These are phyloP conservation scores for Cardamine resedifolia DNA, from an alignment of 345 rosid species.

Conservation along the genomic window DNA sequence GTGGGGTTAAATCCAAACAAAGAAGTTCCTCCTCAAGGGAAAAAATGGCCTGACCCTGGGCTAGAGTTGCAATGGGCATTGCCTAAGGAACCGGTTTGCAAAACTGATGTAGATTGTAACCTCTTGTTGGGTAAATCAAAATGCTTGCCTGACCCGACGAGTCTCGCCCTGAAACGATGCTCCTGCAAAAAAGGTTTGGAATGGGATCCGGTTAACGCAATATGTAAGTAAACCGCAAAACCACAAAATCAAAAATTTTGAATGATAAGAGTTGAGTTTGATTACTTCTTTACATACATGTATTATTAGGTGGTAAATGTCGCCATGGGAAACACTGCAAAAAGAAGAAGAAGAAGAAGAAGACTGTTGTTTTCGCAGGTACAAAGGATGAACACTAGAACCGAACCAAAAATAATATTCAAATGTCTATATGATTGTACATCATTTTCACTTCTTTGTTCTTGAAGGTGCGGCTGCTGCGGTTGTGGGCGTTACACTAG, in stretches of 20 bases:
- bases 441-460: background rate
- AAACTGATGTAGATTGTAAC: slow-evolving; percentile 46
- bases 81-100: slow-evolving; percentile 58
- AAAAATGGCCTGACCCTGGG: slow-evolving; percentile 45
- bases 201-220: slow-evolving; percentile 56
- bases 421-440: background rate
- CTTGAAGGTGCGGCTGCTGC: slow-evolving; percentile 45
- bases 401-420: background rate
- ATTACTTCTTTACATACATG: slow-evolving; percentile 12
- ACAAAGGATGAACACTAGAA: background rate
- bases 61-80: slow-evolving; percentile 61
- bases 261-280: background rate
- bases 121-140: slow-evolving; percentile 45
- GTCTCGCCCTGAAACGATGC: slow-evolving; percentile 42
- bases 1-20: slow-evolving; percentile 38
- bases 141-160: slow-evolving; percentile 43
- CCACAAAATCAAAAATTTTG: background rate
- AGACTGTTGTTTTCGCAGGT: slow-evolving; percentile 50
- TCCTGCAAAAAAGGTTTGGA: slow-evolving; percentile 48
- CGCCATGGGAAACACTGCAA: slow-evolving; percentile 51
- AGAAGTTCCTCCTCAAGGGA: slow-evolving; percentile 25
- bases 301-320: slow-evolving; percentile 48
- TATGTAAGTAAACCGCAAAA: slow-evolving; percentile 42
- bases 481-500: slow-evolving; percentile 36
- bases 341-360: slow-evolving; percentile 42